Conservation (phyloP, 768 basidiomycete genomes). For the Boletus subparvulus region DNA sequence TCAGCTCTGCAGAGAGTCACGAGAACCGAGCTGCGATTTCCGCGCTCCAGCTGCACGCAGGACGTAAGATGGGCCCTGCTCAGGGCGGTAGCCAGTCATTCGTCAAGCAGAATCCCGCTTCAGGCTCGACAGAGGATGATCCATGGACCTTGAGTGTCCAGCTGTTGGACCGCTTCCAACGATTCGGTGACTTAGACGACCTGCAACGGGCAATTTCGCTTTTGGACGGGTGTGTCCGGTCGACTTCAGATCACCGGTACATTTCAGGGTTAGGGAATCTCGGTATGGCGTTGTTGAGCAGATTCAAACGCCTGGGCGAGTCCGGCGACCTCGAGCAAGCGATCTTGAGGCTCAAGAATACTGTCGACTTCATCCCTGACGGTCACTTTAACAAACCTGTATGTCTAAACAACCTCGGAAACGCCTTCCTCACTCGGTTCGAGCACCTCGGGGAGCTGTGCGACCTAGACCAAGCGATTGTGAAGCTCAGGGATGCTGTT, state of each 20-base stretch:
- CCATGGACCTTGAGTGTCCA: neutral
- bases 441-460: neutral
- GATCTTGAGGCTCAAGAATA: neutral
- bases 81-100: neutral
- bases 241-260: neutral
- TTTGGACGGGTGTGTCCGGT: neutral
- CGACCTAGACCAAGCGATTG: slow-evolving; percentile 1
- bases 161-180: neutral
- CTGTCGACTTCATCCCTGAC: neutral
- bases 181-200: neutral
- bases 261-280: neutral
- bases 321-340: neutral
- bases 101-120: neutral
- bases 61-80: neutral
- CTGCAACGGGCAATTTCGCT: slow-evolving; percentile 3
- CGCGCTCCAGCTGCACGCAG: neutral
- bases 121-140: neutral
- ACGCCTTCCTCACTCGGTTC: neutral
- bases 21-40: neutral
- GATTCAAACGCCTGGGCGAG: neutral
- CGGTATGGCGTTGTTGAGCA: neutral
- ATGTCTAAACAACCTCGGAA: neutral
- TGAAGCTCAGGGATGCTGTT: neutral
- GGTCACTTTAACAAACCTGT: neutral
- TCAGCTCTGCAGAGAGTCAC: neutral